A percentile compares a stretch with the other conserved stretches of the same genome.
Evolutionary conservation across 768 basidiomycete genomes (phyloP).

Genomic region (Mycena latifolia): DNA sequence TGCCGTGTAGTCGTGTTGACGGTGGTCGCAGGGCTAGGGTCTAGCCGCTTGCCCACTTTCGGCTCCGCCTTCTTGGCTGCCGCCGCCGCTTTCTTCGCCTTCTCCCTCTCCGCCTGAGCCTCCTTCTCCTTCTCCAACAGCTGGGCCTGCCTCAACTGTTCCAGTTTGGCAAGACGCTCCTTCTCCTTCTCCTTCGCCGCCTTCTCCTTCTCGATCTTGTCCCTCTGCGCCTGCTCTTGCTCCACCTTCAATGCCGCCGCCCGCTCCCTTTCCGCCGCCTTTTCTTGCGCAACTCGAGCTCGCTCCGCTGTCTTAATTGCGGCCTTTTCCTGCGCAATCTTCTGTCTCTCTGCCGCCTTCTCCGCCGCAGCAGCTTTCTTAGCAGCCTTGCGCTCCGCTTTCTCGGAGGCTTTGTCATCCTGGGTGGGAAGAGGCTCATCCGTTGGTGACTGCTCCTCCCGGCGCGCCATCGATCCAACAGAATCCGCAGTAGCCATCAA

Average conservation of each 20-base stretch:
- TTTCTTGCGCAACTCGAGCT: conserved; percentile 65
- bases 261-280: conserved; percentile 57
- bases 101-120: conserved; percentile 41
- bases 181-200: conserved; percentile 55
- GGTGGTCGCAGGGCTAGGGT: conserved; percentile 25
- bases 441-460: conserved; percentile 47
- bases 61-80: conserved; percentile 33
- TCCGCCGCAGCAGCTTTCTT: conserved; percentile 75
- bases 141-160: conserved; percentile 48
- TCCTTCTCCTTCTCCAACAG: conserved; percentile 50
- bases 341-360: conserved; percentile 72
- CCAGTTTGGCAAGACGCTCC: conserved; percentile 47
- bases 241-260: conserved; percentile 44
- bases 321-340: conserved; percentile 69
- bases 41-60: conserved; percentile 39
- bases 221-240: conserved; percentile 48
- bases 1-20: conserved; percentile 36
- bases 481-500: conserved; percentile 52
- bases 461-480: conserved; percentile 44
- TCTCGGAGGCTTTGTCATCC: conserved; percentile 62
- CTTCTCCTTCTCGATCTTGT: conserved; percentile 51
- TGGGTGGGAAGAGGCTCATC: conserved; percentile 45
- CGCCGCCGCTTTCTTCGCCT: conserved; percentile 34
- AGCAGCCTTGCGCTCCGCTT: conserved; percentile 71
- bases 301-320: conserved; percentile 66